A percentile compares a stretch with the other conserved stretches of the same genome.
Evolutionary conservation across 2,329 filamentous ascomycete species (phyloP).

Genomic region (Stemphylium beticola): DNA sequence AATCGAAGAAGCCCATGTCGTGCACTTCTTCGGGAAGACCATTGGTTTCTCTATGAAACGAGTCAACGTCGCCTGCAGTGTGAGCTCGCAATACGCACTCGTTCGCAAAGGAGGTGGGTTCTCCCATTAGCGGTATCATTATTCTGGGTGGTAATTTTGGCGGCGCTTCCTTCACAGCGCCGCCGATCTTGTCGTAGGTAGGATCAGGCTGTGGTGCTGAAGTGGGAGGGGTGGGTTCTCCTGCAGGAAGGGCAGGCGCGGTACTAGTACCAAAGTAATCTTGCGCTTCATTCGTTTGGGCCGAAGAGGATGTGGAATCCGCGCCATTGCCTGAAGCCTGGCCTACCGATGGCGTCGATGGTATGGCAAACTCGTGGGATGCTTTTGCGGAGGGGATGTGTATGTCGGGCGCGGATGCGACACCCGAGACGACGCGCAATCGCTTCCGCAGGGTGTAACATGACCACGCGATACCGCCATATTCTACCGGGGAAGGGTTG

Average conservation of each 20-base stretch:
- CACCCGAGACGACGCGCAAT: conserved; percentile 70
- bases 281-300: conserved; percentile 35
- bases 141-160: conserved; percentile 19
- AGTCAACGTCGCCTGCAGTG: conserved; percentile 49
- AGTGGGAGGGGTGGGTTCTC: conserved; percentile 19
- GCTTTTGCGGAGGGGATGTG: conserved; percentile 46
- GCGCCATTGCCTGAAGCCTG: conserved; percentile 16
- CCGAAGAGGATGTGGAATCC: conserved; percentile 19
- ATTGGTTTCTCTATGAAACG: conserved; percentile 42
- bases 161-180: conserved; percentile 5
- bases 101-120: conserved; percentile 41
- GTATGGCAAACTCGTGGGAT: conserved; percentile 32
- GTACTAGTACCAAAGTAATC: conserved; percentile 53
- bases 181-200: conserved; percentile 5
- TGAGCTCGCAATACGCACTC: conserved; percentile 52
- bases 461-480: conserved; percentile 72
- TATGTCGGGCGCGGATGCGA: conserved; percentile 15
- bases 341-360: conserved; percentile 29
- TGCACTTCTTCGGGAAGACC: conserved; percentile 27
- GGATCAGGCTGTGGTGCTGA: conserved; percentile 10
- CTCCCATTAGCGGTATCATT: conserved; percentile 30
- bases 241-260: conserved; percentile 16
- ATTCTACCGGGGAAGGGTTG: conserved; percentile 58
- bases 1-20: conserved; percentile 72
- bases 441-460: conserved; percentile 72